Percentiles rank a stretch among this genome's conserved stretches.
Conservation (phyloP, 2,329 filamentous ascomycete species). For the Aspergillus udagawae region DNA sequence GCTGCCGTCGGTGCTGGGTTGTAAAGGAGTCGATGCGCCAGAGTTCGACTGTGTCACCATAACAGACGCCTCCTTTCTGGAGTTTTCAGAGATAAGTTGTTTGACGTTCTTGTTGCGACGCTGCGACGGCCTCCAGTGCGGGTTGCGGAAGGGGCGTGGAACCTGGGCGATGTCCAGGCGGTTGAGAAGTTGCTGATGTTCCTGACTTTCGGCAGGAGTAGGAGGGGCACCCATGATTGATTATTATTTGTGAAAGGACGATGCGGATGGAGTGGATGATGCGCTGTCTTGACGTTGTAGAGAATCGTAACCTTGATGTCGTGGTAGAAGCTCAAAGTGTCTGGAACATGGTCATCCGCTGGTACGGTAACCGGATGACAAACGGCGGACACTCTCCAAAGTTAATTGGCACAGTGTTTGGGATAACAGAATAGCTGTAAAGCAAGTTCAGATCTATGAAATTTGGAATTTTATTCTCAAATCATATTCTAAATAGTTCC, state of each 20-base stretch:
- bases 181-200: conserved; percentile 82
- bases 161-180: conserved; percentile 84
- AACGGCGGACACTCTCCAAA: not conserved
- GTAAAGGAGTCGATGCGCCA: conserved; percentile 67
- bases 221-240: conserved; percentile 52
- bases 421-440: not conserved
- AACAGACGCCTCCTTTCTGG: conserved; percentile 83
- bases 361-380: not conserved
- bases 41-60: conserved; percentile 79
- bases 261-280: not conserved
- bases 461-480: not conserved
- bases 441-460: not conserved
- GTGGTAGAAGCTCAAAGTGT: not conserved
- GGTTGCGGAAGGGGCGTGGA: conserved; percentile 85
- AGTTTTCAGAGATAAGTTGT: conserved; percentile 85
- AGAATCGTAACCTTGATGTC: not conserved
- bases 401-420: not conserved
- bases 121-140: conserved; percentile 84
- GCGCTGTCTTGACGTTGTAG: not conserved
- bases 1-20: conserved; percentile 39
- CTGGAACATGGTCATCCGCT: not conserved
- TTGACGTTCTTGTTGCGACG: conserved; percentile 99
- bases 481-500: not conserved
- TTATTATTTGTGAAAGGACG: conserved; percentile 12
- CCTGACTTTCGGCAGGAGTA: conserved; percentile 70